These are phyloP conservation scores for Globisporangium nagaii DNA, from an alignment of 352 stramenopile species.

Conservation along the genomic window DNA sequence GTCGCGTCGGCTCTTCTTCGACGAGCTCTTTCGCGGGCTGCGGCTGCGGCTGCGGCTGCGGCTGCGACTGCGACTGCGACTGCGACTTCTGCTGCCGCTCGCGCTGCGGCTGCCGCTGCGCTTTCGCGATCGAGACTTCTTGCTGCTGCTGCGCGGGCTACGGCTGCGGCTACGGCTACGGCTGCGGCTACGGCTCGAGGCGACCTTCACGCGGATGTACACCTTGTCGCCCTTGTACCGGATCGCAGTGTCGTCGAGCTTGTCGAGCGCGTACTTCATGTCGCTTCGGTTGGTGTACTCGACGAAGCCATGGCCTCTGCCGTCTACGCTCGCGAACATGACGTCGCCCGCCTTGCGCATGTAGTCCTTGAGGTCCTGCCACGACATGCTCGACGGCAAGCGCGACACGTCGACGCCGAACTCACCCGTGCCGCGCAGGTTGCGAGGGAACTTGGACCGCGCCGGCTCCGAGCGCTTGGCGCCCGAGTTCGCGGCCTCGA, in stretches of 20 bases:
- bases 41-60: constrained; percentile 25
- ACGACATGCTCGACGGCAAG: constrained; percentile 47
- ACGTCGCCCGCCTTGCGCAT: constrained; percentile 64
- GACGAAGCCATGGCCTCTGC: constrained; percentile 52
- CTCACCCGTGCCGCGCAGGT: constrained; percentile 51
- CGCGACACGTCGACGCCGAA: constrained; percentile 49
- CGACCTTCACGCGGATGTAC: constrained; percentile 44
- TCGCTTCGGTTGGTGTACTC: constrained; percentile 70
- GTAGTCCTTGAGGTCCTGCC: constrained; percentile 71
- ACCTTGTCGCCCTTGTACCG: constrained; percentile 39
- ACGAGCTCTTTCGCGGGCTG: constrained; percentile 16
- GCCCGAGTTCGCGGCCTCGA: constrained; percentile 44
- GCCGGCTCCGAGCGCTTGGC: constrained; percentile 8
- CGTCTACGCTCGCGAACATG: constrained; percentile 62
- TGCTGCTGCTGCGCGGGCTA: constrained; percentile 19
- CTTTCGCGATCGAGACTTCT: too few species aligned
- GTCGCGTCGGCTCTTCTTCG: constrained; percentile 7
- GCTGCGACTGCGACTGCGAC: too few species aligned
- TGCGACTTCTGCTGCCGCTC: constrained; percentile 20
- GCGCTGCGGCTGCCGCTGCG: constrained; percentile 32
- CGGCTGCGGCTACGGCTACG: constrained; percentile 32
- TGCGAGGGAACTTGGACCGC: constrained; percentile 26
- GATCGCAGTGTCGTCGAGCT: constrained; percentile 63
- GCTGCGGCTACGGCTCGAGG: constrained; percentile 23
- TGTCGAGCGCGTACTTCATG: constrained; percentile 61